Conservation (phyloP, 148 eudicot species). For the Tetragonia tetragonoides region DNA sequence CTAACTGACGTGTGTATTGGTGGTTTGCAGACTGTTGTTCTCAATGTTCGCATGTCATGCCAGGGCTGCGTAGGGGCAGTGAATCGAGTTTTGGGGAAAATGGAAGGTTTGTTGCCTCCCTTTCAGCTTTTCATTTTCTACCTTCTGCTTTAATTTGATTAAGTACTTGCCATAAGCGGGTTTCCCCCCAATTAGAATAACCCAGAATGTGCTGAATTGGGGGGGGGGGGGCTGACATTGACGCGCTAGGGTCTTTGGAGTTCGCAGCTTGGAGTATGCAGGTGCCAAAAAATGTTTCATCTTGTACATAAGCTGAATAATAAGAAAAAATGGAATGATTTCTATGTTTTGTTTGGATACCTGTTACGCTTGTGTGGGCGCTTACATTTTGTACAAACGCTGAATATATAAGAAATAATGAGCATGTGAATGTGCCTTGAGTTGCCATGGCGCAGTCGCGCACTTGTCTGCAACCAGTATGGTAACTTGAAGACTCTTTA, state of each 20-base stretch:
- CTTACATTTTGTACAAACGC: neutral
- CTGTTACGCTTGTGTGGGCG: neutral
- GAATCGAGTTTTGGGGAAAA: slow-evolving; percentile 72
- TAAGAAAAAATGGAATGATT: neutral
- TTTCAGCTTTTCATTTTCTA: neutral
- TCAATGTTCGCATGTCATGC: slow-evolving; percentile 90
- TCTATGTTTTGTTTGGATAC: neutral
- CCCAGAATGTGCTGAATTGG: neutral
- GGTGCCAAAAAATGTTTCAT: too few species aligned
- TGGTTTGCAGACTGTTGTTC: slow-evolving; percentile 72
- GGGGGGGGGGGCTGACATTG: neutral
- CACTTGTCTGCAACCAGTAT: neutral
- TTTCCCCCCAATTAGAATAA: neutral
- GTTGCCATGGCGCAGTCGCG: neutral
- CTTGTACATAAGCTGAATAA: too few species aligned
- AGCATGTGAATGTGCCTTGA: neutral
- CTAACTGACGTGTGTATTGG: slow-evolving; percentile 1
- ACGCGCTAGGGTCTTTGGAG: neutral
- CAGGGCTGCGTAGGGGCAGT: slow-evolving; percentile 91
- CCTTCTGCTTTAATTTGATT: neutral
- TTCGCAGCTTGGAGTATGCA: too few species aligned
- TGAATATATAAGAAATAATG: neutral
- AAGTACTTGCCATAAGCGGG: neutral
- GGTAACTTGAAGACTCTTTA: neutral
- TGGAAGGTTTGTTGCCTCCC: slow-evolving; percentile 63